A percentile compares a stretch with the other conserved stretches of the same genome.
phyloP scores from a whole-genome alignment of 2,329 filamentous ascomycete genomes.

The Cordyceps javanica region DNA sequence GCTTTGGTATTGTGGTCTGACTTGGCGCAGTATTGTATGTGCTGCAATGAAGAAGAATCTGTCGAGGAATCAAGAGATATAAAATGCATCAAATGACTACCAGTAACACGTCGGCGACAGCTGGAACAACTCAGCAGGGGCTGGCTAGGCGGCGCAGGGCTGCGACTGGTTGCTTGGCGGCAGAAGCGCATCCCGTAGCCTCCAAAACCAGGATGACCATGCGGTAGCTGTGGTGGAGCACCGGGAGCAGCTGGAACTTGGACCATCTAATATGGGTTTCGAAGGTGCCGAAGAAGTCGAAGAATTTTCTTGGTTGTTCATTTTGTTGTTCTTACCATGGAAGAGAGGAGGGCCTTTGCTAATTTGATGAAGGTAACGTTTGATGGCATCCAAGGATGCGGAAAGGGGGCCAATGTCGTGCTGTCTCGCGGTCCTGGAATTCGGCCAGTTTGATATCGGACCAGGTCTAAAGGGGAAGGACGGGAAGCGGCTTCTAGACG shows the following conservation, averaged over 20 bases:
- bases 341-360: not conserved
- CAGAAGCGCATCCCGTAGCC: not conserved
- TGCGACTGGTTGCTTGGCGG: not conserved
- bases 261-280: not conserved
- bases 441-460: not conserved
- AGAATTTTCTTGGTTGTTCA: not conserved
- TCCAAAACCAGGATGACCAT: slow-evolving; percentile 4
- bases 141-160: not conserved
- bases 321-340: too few species aligned
- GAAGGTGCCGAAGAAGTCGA: slow-evolving; percentile 1
- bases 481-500: slow-evolving; percentile 4
- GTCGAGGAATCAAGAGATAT: not conserved
- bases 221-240: slow-evolving; percentile 2
- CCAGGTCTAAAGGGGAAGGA: not conserved
- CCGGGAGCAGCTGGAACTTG: not conserved
- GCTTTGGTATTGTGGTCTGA: not conserved
- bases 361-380: slow-evolving; percentile 3
- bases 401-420: not conserved
- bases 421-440: too few species aligned
- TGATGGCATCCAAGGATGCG: not conserved
- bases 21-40: not conserved
- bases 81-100: not conserved
- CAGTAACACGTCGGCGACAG: not conserved
- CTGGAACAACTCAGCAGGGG: not conserved
- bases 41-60: too few species aligned